These are phyloP conservation scores for Leishmania lainsoni DNA, from an alignment of 208 protist species.

Conservation along the genomic window DNA sequence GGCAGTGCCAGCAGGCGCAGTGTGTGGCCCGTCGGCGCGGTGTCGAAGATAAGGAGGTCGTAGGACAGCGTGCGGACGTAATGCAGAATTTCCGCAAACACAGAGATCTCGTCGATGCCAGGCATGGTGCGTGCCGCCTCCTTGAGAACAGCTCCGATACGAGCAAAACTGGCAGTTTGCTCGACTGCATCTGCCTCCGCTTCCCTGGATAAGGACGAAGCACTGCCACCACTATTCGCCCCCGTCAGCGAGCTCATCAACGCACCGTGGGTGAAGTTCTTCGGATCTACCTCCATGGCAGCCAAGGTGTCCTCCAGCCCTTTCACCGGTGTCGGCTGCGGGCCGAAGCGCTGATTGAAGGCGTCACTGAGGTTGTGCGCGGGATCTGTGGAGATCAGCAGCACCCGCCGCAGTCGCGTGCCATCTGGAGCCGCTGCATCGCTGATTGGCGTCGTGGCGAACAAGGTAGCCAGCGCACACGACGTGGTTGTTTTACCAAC, in stretches of 20 bases:
- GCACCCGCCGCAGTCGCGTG: slow-evolving; percentile 69
- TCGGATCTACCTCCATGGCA: slow-evolving; percentile 95
- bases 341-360: slow-evolving; percentile 95
- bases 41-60: slow-evolving; percentile 98
- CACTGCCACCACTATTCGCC: not conserved
- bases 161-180: slow-evolving; percentile 30
- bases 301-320: slow-evolving; percentile 80
- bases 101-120: slow-evolving; percentile 98
- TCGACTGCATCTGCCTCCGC: not conserved
- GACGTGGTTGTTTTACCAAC: slow-evolving; percentile 98
- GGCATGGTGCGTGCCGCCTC: slow-evolving; percentile 82
- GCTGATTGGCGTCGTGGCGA: slow-evolving; percentile 81
- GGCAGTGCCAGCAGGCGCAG: slow-evolving; percentile 95
- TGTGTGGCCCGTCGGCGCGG: slow-evolving; percentile 99
- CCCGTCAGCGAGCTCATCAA: slow-evolving; percentile 14
- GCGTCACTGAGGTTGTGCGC: slow-evolving; percentile 99
- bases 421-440: slow-evolving; percentile 20
- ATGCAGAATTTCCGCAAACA: slow-evolving; percentile 96
- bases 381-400: slow-evolving; percentile 99
- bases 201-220: not conserved
- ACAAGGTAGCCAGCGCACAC: slow-evolving; percentile 90
- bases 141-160: slow-evolving; percentile 50
- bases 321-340: slow-evolving; percentile 86
- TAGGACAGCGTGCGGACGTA: slow-evolving; percentile 92
- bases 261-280: slow-evolving; percentile 36